Conservation (phyloP, 2,329 filamentous ascomycete genomes). For the Cladosporium velox region DNA sequence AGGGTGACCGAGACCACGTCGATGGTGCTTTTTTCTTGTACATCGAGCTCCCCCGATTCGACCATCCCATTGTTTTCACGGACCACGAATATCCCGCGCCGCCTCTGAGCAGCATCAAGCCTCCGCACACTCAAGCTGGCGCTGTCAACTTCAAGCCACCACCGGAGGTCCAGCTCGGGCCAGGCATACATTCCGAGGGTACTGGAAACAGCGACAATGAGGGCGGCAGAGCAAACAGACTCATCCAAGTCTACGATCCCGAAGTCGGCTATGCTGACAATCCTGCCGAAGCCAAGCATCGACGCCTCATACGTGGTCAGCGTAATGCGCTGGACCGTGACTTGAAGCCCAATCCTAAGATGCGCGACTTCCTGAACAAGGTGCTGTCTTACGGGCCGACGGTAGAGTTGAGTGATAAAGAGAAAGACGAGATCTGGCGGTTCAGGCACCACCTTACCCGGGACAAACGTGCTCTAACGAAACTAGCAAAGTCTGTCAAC, state of each 20-base stretch:
- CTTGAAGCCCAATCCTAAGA: constrained; percentile 92
- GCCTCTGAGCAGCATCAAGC: constrained; percentile 69
- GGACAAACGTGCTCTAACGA: constrained; percentile 84
- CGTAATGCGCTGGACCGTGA: constrained; percentile 92
- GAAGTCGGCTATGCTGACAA: constrained; percentile 89
- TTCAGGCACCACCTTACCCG: constrained; percentile 92
- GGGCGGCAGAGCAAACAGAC: constrained; percentile 56
- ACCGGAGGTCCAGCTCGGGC: constrained; percentile 86
- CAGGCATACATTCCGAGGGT: constrained; percentile 75
- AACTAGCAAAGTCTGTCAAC: constrained; percentile 96
- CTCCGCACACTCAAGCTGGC: constrained; percentile 58
- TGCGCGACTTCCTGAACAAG: constrained; percentile 85
- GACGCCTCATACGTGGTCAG: constrained; percentile 85
- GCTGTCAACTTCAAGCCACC: constrained; percentile 75
- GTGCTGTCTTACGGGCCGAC: constrained; percentile 93
- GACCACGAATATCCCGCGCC: constrained; percentile 90
- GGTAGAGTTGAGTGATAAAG: constrained; percentile 81
- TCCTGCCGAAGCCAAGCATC: constrained; percentile 91
- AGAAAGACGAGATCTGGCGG: constrained; percentile 96
- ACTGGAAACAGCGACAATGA: constrained; percentile 49
- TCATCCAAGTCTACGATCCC: constrained; percentile 89
- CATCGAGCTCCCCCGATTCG: constrained; percentile 89
- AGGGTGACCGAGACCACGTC: constrained; percentile 47
- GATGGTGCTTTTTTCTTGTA: constrained; percentile 78
- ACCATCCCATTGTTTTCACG: constrained; percentile 92